Conservation (phyloP, 352 stramenopile genomes). For the Phytophthora hybrid region DNA sequence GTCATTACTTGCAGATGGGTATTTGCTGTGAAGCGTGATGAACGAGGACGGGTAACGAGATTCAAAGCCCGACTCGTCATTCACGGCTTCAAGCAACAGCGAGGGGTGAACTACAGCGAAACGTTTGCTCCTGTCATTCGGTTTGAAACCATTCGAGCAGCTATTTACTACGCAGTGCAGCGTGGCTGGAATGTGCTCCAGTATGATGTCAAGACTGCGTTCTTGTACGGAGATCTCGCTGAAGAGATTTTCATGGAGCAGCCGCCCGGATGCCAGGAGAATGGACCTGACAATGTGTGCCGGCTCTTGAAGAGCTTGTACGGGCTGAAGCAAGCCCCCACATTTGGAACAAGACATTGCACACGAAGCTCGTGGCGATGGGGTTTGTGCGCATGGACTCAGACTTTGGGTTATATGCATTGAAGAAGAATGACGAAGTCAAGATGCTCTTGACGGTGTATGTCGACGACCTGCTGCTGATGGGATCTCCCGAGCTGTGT, state of each 20-base stretch:
- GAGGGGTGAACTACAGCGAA: constrained; percentile 11
- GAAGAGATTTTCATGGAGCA: not conserved
- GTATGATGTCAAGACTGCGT: too few relatives aligned
- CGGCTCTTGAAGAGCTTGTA: not conserved
- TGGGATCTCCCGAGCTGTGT: not conserved
- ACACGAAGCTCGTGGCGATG: not conserved
- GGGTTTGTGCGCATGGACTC: not conserved
- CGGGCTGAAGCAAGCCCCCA: constrained; percentile 8
- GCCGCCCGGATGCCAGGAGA: not conserved
- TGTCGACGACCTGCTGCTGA: not conserved
- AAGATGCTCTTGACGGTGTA: not conserved
- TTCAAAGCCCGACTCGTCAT: constrained; percentile 11
- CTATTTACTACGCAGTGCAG: too few relatives aligned
- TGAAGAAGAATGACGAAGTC: not conserved
- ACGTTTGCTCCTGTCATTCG: too few relatives aligned
- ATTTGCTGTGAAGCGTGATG: not conserved
- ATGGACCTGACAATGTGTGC: not conserved
- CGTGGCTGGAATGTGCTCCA: too few relatives aligned
- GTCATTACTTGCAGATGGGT: too few relatives aligned
- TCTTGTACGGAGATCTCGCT: too few relatives aligned
- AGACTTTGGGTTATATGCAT: not conserved
- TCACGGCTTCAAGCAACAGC: constrained; percentile 20
- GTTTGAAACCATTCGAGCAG: too few relatives aligned
- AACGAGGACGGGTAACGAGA: constrained; percentile 3
- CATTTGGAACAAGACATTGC: constrained; percentile 17